phyloP scores from a whole-genome alignment of 2,329 filamentous ascomycete genomes.

The Alternaria sp. region DNA sequence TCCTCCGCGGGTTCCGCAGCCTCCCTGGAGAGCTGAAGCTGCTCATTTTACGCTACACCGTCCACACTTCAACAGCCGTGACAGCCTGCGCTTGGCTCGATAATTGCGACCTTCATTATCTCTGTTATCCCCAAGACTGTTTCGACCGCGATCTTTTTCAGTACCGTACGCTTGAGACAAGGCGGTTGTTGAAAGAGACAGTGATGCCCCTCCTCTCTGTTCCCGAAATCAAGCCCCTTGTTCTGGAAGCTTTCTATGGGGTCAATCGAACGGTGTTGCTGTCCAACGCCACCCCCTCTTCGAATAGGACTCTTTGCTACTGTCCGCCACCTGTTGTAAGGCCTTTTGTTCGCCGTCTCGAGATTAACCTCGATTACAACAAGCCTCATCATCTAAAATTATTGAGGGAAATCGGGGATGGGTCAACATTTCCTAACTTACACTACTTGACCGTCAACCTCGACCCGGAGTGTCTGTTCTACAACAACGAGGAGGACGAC shows the following conservation, averaged over 20 bases:
- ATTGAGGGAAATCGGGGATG: neutral
- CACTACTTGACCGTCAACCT: neutral
- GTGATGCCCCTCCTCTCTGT: neutral
- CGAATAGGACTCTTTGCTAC: neutral
- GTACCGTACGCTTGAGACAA: neutral
- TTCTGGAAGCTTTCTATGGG: neutral
- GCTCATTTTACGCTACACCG: neutral
- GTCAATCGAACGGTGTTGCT: neutral
- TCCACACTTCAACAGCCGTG: neutral
- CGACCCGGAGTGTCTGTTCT: neutral
- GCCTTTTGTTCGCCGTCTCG: neutral
- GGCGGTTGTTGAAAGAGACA: neutral
- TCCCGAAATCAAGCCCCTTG: neutral
- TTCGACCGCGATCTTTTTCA: neutral
- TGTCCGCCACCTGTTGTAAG: neutral
- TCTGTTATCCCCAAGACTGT: neutral
- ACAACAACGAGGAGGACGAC: neutral
- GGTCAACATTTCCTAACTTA: neutral
- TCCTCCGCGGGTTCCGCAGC: neutral
- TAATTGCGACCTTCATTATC: neutral
- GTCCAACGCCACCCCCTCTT: neutral
- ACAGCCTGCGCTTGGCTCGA: neutral
- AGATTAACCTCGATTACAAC: neutral
- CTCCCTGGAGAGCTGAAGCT: neutral
- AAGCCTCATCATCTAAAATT: neutral